Evolutionary conservation across 2,329 filamentous ascomycete species (phyloP), one percentile per base, ranked within the genome.

Genomic region (Reticulascus tulasneorum): DNA sequence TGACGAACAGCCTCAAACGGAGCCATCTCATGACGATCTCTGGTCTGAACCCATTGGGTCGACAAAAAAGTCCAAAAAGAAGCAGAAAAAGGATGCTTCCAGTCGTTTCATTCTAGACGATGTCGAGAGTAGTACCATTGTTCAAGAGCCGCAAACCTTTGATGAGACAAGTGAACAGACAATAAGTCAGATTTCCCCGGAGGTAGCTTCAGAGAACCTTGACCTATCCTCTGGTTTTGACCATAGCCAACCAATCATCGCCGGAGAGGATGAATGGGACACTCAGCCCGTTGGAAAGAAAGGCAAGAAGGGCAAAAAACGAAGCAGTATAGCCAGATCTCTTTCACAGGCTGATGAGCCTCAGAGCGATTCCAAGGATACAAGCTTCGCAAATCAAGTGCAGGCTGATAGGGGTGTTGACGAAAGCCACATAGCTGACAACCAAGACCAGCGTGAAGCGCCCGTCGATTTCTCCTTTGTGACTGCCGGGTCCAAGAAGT

Each of bases 31-130:
- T 18, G 34, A 29, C 30, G 34, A 40, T 39, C 10, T 36, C 15
- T 35, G 15, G 19, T 23, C 33, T 16, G 44, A 51, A 18, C 33
- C 42, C 13, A 30, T 25, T 15, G 49, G 40, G 19, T 34, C 40
- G 34, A 43, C 9, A 37, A 51, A 52, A 17, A 47, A 50, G 35
- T 45, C 42, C 24, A 49, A 51, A 25, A 51, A 51, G 33, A 37
- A 42, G 23, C 39, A 42, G 29, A 50, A 52, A 42, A 50, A 50
- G 37, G 27, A 24, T 16, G n/a, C 7, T 9, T 16, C 12, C 17
- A 16, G 7, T 28, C 25, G 12, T 9, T 24, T 24, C 23, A 15
- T 16, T 28, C 7, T 28, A n/a, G 25, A 28, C n/a, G 25, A n/a
- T n/a, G n/a, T n/a, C n/a, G n/a, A n/a, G n/a, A n/a, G n/a, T n/a